Evolutionary conservation across 1,284 basidiomycete species (phyloP), one percentile per base, ranked within the genome.

Genomic region (Melampsora abietis-canadensis): DNA sequence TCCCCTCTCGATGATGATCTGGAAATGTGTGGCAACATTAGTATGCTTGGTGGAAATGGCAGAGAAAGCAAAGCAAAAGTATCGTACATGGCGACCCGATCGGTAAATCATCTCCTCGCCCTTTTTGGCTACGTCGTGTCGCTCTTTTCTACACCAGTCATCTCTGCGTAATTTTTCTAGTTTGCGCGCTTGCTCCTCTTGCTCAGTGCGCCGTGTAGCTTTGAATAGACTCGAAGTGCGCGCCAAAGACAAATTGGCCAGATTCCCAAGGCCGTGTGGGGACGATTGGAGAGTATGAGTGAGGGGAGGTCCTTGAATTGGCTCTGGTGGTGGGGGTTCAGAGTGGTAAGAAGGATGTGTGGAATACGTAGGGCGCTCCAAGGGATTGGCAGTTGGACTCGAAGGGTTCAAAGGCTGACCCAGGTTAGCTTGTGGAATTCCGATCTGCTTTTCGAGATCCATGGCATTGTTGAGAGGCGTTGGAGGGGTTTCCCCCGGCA

Each of bases 111-210:
- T 51, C 51, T 72, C 69, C 24, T 72, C 69, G 51, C 30, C 69
- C 57, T 72, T 72, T 46, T 72, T 54, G 15, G 64, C 2, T 10
- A 65, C 51, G 24, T 72, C 69, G 14, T 40, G 34, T 27, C 69
- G 27, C 51, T 72, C 62, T 4, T 61, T 31, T 40, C 69, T 61
- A 63, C 69, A 72, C 69, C 69, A 72, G n/a, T 46, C 69, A 59
- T 72, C 69, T 48, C 69, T 59, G 27, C 54, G 46, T 40, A 72
- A 64, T 46, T 72, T 72, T 34, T 64, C 69, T 24, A 47, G 47
- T 54, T 65, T 61, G 27, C 37, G 47, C 63, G 62, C 62, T 24
- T 59, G 57, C 40, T 72, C 60, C 24, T 72, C 61, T 30, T 72
- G 61, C 47, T 61, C 61, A 17, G 69, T 72, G 34, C 69, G 60